These are phyloP conservation scores for Trichosporon sp. DNA, from an alignment of 1,284 basidiomycete genomes.

Conservation along the genomic window DNA sequence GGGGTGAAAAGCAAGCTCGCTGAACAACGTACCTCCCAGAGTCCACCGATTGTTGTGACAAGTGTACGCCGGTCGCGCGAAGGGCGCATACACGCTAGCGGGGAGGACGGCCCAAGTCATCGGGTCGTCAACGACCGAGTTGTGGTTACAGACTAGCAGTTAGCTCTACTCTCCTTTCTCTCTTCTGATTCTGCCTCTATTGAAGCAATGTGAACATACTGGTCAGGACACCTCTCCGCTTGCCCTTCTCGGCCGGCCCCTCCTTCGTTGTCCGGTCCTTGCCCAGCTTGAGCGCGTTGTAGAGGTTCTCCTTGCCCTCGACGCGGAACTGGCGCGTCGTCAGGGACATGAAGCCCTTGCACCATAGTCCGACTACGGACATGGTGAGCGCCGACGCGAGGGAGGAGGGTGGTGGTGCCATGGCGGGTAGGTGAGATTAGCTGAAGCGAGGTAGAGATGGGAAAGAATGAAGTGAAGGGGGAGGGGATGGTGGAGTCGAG, in stretches of 20 bases:
- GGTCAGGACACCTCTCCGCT: constrained; percentile 73
- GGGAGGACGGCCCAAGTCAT: constrained; percentile 79
- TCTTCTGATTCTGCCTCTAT: too few relatives aligned
- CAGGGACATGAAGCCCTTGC: constrained; percentile 72
- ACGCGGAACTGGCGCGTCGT: constrained; percentile 69
- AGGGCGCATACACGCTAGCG: constrained; percentile 62
- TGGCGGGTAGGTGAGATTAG: background rate
- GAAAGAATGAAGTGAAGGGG: too few relatives aligned
- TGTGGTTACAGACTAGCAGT: constrained; percentile 79
- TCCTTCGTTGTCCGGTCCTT: constrained; percentile 30
- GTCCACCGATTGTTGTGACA: constrained; percentile 54
- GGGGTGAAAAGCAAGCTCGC: background rate
- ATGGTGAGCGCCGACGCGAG: constrained; percentile 48
- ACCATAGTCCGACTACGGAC: constrained; percentile 65
- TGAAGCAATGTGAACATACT: constrained; percentile 60
- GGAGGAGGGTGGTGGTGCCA: constrained; percentile 27
- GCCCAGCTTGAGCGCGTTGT: constrained; percentile 61
- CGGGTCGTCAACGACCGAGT: constrained; percentile 67
- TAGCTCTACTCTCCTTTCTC: background rate
- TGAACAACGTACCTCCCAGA: constrained; percentile 41
- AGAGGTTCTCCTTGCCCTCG: constrained; percentile 67
- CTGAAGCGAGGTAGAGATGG: too few relatives aligned
- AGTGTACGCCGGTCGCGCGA: constrained; percentile 43
- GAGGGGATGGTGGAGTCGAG: too few relatives aligned
- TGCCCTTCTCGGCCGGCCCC: constrained; percentile 29